Percentiles rank a stretch among this genome's conserved stretches.
Conservation (phyloP, 139 green algal genomes). For the Ulvella scutata region DNA sequence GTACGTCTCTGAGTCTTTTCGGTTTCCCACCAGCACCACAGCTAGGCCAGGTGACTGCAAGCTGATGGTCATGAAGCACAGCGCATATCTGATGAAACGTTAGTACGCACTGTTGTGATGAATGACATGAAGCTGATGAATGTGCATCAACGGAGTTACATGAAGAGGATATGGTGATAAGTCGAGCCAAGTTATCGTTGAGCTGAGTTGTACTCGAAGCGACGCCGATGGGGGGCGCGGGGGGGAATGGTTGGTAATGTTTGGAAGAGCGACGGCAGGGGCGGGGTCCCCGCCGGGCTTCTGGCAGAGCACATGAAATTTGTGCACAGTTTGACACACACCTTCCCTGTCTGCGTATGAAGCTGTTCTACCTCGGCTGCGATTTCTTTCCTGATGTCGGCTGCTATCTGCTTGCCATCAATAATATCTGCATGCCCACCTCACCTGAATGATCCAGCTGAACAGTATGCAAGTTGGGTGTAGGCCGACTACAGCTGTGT, state of each 20-base stretch:
- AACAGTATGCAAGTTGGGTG: too few species aligned
- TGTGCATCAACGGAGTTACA: too few species aligned
- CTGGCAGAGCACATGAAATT: neutral
- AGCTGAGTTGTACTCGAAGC: too few species aligned
- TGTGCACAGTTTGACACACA: neutral
- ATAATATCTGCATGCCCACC: conserved; percentile 47
- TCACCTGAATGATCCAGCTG: too few species aligned
- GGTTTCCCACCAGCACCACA: conserved; percentile 86
- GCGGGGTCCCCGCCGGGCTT: too few species aligned
- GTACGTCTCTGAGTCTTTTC: conserved; percentile 95
- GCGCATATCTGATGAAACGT: neutral
- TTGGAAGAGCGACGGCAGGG: too few species aligned
- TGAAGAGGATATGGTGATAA: neutral
- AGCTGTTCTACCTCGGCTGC: conserved; percentile 44
- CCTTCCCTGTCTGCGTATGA: neutral
- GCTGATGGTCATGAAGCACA: neutral
- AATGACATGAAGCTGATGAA: conserved; percentile 5
- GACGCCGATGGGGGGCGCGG: neutral
- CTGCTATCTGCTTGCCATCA: conserved; percentile 72
- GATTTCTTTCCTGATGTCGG: conserved; percentile 54
- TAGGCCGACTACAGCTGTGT: too few species aligned
- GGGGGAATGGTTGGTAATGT: neutral
- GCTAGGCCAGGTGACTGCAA: conserved; percentile 75
- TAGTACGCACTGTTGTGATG: neutral
- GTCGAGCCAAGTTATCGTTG: too few species aligned